A percentile compares a stretch with the other conserved stretches of the same genome.
Conservation (phyloP, 768 basidiomycete genomes). For the Mycena haematopus region DNA sequence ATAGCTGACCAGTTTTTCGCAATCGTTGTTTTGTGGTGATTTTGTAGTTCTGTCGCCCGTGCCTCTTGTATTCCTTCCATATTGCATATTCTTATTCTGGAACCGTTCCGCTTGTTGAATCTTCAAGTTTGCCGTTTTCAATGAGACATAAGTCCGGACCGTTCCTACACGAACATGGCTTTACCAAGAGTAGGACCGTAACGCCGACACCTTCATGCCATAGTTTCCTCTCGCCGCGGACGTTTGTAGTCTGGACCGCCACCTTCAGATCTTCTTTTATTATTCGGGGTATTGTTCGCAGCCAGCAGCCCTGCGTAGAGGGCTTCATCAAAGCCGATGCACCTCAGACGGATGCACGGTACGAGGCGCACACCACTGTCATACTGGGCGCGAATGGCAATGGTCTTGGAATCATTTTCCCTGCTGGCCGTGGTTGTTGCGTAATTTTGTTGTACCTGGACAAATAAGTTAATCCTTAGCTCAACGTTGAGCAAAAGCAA, state of each 20-base stretch:
- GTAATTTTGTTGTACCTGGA: conserved; percentile 31
- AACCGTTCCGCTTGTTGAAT: too few species aligned
- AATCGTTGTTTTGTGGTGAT: too few species aligned
- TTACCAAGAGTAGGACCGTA: conserved; percentile 13
- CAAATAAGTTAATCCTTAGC: neutral
- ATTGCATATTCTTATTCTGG: too few species aligned
- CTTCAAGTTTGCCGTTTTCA: too few species aligned
- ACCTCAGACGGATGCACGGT: conserved; percentile 57
- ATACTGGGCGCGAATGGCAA: conserved; percentile 49
- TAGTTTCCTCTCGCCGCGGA: neutral
- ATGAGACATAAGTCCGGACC: too few species aligned
- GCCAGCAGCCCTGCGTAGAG: conserved; percentile 41
- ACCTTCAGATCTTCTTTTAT: neutral
- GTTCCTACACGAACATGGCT: too few species aligned
- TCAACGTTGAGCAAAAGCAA: neutral
- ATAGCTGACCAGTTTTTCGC: too few species aligned
- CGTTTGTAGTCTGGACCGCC: conserved; percentile 9
- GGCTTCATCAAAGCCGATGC: conserved; percentile 49
- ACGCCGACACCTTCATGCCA: neutral
- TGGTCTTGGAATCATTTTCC: conserved; percentile 34
- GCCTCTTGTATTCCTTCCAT: too few species aligned
- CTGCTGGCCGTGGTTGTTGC: conserved; percentile 43
- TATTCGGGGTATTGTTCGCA: neutral
- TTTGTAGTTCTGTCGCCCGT: too few species aligned
- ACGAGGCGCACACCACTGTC: conserved; percentile 48